These are phyloP conservation scores for Knufia fluminis DNA, from an alignment of 2,329 filamentous ascomycete genomes.

Conservation along the genomic window DNA sequence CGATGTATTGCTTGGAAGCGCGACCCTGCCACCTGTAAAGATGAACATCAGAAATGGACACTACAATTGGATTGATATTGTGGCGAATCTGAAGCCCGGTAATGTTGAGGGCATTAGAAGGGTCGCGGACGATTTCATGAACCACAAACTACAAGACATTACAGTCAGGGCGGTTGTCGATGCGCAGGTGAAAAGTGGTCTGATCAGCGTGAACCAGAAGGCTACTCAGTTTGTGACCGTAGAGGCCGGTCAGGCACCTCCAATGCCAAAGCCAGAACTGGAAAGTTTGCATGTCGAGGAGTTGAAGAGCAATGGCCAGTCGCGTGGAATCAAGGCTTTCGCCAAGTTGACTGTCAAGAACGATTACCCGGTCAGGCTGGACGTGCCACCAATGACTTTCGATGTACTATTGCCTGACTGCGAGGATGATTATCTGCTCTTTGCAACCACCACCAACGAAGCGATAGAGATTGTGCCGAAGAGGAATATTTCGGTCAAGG, in stretches of 20 bases:
- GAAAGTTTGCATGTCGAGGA: slow-evolving; percentile 72
- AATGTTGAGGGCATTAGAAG: slow-evolving; percentile 66
- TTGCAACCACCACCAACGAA: slow-evolving; percentile 66
- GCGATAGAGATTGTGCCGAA: slow-evolving; percentile 59
- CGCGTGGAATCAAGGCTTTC: slow-evolving; percentile 68
- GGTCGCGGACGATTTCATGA: slow-evolving; percentile 81
- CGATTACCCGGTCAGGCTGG: slow-evolving; percentile 65
- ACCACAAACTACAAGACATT: slow-evolving; percentile 63
- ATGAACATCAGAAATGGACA: slow-evolving; percentile 70
- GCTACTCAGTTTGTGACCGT: slow-evolving; percentile 53
- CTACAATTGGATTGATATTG: slow-evolving; percentile 66
- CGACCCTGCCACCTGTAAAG: slow-evolving; percentile 63
- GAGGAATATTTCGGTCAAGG: slow-evolving; percentile 57
- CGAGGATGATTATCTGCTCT: slow-evolving; percentile 58
- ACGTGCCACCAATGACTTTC: slow-evolving; percentile 71
- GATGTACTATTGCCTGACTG: slow-evolving; percentile 81
- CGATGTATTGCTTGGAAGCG: slow-evolving; percentile 67
- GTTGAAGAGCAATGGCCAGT: slow-evolving; percentile 42
- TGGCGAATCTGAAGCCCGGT: slow-evolving; percentile 66
- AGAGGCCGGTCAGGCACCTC: slow-evolving; percentile 55
- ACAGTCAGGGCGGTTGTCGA: slow-evolving; percentile 64
- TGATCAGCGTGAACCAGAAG: slow-evolving; percentile 69
- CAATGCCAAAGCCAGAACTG: slow-evolving; percentile 73
- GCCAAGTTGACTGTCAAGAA: slow-evolving; percentile 65
- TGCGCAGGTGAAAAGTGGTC: slow-evolving; percentile 66